These are phyloP conservation scores for Blastobotrys persicus DNA, from an alignment of 1,139 yeast species.

Conservation along the genomic window DNA sequence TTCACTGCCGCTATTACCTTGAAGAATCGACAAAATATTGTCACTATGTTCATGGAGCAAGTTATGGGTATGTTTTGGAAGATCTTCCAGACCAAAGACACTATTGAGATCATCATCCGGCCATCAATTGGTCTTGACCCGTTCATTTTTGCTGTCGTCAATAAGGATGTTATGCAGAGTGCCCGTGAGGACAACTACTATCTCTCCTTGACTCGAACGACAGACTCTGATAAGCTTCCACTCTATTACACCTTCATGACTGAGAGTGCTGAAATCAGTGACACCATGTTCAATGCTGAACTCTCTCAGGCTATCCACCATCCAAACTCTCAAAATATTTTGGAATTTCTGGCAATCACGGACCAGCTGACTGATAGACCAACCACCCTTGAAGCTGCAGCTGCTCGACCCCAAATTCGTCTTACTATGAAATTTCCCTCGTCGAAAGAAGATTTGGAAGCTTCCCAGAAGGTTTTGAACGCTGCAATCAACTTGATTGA, in stretches of 20 bases:
- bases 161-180: conserved; percentile 78
- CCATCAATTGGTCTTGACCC: conserved; percentile 54
- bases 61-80: conserved; percentile 54
- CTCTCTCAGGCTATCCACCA: conserved; percentile 46
- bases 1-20: conserved; percentile 61
- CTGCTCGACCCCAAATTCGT: conserved; percentile 55
- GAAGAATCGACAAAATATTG: conserved; percentile 76
- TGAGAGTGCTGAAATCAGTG: conserved; percentile 80
- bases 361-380: conserved; percentile 80
- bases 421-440: conserved; percentile 51
- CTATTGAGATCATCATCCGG: conserved; percentile 51
- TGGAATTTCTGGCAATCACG: conserved; percentile 73
- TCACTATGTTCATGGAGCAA: conserved; percentile 60
- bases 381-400: conserved; percentile 45
- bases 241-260: conserved; percentile 79
- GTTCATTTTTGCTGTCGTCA: conserved; percentile 79
- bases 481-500: conserved; percentile 58
- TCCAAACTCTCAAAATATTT: conserved; percentile 30
- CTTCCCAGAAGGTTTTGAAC: conserved; percentile 48
- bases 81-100: conserved; percentile 47
- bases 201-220: conserved; percentile 78
- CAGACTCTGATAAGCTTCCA: conserved; percentile 70
- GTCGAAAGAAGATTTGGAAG: conserved; percentile 46
- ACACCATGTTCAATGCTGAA: conserved; percentile 54
- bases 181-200: conserved; percentile 75